Evolutionary conservation across 805 yeast species (phyloP).

Genomic region (Cephaloascus albidus): DNA sequence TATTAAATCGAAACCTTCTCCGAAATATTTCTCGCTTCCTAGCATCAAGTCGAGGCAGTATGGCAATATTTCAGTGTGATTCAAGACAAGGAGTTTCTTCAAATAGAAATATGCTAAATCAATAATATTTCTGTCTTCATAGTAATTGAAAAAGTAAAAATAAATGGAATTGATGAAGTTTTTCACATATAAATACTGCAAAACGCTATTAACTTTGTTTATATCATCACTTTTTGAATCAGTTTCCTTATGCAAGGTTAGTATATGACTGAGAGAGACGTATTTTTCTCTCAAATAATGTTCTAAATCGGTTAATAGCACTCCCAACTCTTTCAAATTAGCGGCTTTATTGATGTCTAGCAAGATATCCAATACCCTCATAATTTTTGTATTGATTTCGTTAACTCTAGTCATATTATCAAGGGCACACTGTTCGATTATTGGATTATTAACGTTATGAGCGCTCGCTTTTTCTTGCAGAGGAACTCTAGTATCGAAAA

Average conservation of each 20-base stretch:
- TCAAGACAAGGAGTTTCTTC: constrained; percentile 19
- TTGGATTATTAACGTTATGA: constrained; percentile 25
- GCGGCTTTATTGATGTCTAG: constrained; percentile 30
- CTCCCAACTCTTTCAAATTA: constrained; percentile 24
- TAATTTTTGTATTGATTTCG: constrained; percentile 17
- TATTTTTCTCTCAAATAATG: constrained; percentile 15
- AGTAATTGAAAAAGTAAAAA: constrained; percentile 31
- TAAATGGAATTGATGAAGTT: constrained; percentile 28
- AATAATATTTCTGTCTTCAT: constrained; percentile 19
- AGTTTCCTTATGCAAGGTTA: constrained; percentile 11
- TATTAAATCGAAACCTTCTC: constrained; percentile 25
- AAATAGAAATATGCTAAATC: constrained; percentile 26
- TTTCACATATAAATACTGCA: constrained; percentile 12
- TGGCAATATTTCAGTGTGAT: constrained; percentile 21
- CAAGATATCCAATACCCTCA: constrained; percentile 23
- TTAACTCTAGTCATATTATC: constrained; percentile 17
- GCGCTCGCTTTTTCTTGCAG: constrained; percentile 20
- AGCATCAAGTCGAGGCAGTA: constrained; percentile 24
- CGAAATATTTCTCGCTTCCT: constrained; percentile 14
- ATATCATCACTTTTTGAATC: constrained; percentile 10
- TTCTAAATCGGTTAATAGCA: constrained; percentile 26
- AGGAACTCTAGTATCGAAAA: constrained; percentile 47
- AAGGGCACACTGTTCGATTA: constrained; percentile 31
- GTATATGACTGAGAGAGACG: constrained; percentile 15
- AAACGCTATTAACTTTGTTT: constrained; percentile 10